Evolutionary conservation across 306 rosid species (phyloP).

Genomic region (Cucurbita ficifolia): DNA sequence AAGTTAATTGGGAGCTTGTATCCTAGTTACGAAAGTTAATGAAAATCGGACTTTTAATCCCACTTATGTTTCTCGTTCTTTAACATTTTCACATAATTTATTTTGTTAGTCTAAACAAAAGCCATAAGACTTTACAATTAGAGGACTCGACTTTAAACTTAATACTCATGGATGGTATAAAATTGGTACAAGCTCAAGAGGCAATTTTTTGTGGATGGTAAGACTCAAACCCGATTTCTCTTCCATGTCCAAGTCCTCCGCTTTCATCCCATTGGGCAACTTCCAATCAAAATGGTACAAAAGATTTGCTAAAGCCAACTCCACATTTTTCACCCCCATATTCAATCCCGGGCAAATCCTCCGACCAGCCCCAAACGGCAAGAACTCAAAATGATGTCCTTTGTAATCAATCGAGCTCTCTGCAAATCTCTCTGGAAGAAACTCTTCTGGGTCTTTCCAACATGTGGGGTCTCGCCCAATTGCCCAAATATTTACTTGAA

Average conservation of each 20-base stretch:
- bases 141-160: too few species aligned
- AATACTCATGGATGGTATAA: not conserved
- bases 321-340: slow-evolving; percentile 15
- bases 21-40: too few species aligned
- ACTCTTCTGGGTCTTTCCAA: slow-evolving; percentile 32
- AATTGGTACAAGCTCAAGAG: slow-evolving; percentile 19
- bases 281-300: slow-evolving; percentile 31
- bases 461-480: slow-evolving; percentile 20
- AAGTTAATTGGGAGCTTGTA: too few species aligned
- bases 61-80: too few species aligned
- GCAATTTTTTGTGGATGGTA: slow-evolving; percentile 17
- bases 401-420: slow-evolving; percentile 16
- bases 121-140: too few species aligned
- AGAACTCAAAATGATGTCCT: slow-evolving; percentile 24
- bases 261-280: slow-evolving; percentile 22
- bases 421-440: slow-evolving; percentile 33
- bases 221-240: slow-evolving; percentile 16
- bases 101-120: too few species aligned
- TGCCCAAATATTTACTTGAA: slow-evolving; percentile 26
- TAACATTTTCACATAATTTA: too few species aligned
- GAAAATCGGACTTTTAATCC: too few species aligned
- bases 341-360: slow-evolving; percentile 26
- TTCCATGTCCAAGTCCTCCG: slow-evolving; percentile 28
- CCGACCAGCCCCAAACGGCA: slow-evolving; percentile 39
- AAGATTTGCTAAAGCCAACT: slow-evolving; percentile 29